Base-by-base conservation (phyloP, 768 basidiomycete genomes). In the Daedaleopsis sinensis region DNA sequence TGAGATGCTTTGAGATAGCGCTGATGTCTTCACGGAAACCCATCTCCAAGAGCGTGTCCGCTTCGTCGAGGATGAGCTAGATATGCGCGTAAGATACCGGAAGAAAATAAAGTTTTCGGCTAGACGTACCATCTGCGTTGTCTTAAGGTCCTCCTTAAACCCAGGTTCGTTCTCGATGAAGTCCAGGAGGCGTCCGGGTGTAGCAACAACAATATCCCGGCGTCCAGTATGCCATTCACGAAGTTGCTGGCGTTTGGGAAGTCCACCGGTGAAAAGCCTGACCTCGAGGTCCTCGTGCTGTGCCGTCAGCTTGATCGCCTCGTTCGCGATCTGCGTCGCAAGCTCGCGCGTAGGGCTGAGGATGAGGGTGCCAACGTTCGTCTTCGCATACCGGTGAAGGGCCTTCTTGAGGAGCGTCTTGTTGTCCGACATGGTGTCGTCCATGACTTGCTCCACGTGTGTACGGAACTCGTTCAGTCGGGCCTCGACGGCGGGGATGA, bases 271-370 rank as follows among this genome's bases (percentile, higher is more conserved):
- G 48, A 96, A 81, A 15, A 96, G 74, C 61, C 84, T 81, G 32
- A 93, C 89, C 58, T 88, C 81, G 63, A 93, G 84, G 24, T 82
- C 84, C 2, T 74, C 70, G 65, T 91, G 85, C 70, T 88, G 82
- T 1, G 76, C 69, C 1, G 86, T 82, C 21, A 96, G 75, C 65
- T 84, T 85, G 27, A 82, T 69, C 1, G 94, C 93, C 70, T 96
- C 93, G 21, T 83, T 85, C 23, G 94, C 94, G 62, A 96, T 96
- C 73, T 95, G 93, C 1, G 89, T 88, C 6, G 95, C 95, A 47
- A 94, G 77, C 70, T 98, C 95, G 54, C 95, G 84, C 4, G 95
- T 97, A 2, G 95, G 94, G 23, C 87, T 92, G 72, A 98, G 87
- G 66, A 98, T 81, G 21, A 98, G 81, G 0, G 88, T 79, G 1